These are phyloP conservation scores for Hymenoscyphus salicellus DNA, from an alignment of 2,329 filamentous ascomycete genomes.

Conservation along the genomic window DNA sequence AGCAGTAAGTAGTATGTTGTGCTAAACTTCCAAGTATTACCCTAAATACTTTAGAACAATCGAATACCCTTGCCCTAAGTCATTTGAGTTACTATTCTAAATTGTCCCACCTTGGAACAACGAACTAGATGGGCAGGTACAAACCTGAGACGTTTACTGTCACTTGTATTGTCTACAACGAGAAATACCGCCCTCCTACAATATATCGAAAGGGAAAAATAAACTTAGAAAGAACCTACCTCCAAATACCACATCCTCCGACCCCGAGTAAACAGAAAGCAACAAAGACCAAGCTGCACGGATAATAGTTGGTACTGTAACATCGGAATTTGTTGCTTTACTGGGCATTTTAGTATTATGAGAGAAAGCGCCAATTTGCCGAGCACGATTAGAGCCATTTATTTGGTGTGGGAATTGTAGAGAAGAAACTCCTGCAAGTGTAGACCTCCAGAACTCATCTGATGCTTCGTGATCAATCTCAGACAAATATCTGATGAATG, in stretches of 20 bases:
- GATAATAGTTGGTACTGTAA: slow-evolving; percentile 14
- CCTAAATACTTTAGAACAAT: no score
- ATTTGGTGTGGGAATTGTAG: slow-evolving; percentile 38
- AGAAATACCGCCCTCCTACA: no score
- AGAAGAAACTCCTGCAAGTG: slow-evolving; percentile 10
- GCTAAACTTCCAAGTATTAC: no score
- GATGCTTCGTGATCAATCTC: slow-evolving; percentile 30
- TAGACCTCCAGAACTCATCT: slow-evolving; percentile 15
- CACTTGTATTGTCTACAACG: no score
- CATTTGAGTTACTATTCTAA: no score
- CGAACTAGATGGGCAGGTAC: no score
- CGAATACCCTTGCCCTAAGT: no score
- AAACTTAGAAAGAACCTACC: no score
- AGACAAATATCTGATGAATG: slow-evolving; percentile 46
- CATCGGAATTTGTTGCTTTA: not conserved
- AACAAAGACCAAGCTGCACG: slow-evolving; percentile 41
- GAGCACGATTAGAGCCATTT: slow-evolving; percentile 43
- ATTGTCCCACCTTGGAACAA: no score
- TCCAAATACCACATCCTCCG: slow-evolving; percentile 42
- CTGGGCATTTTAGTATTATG: slow-evolving; percentile 1
- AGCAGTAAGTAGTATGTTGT: no score
- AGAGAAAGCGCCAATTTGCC: not conserved
- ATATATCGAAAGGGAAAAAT: no score
- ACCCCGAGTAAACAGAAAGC: slow-evolving; percentile 38
- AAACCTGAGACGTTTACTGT: no score